Evolutionary conservation across 805 yeast genomes (phyloP), one percentile per base, ranked within the genome.

Genomic region (Yarrowia bubula): DNA sequence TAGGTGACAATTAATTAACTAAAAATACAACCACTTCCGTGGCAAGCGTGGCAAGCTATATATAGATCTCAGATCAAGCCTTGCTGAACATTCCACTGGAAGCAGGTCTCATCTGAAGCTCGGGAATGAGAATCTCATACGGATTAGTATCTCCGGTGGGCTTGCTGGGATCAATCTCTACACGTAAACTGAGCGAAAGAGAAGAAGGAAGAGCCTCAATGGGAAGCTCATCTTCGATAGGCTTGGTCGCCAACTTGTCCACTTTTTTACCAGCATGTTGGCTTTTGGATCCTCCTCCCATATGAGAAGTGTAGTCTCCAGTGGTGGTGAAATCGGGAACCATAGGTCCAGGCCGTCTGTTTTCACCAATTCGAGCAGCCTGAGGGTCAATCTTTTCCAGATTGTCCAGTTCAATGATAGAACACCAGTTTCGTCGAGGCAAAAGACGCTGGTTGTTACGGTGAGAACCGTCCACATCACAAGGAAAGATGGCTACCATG

Each of bases 121-220:
- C 67, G 14, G 98, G 97, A 66, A 92, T 83, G 62, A 87, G 76
- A 50, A 90, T 74, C 70, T 87, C 88, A 75, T 90, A 92, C 42
- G 80, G 86, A 31, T 80, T 79, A 0, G 93, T 86, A 33, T 79
- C 75, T 33, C 89, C 84, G 3, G 77, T 73, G 0, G 76, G 68
- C 66, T 84, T 80, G 2, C 68, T 69, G 13, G 79, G 79, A 67
- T 89, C 86, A 58, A 80, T 80, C 73, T 92, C 97, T 47, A 90
- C 88, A 70, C 87, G 91, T 41, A 92, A 75, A 0, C 90, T 84
- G 3, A 90, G 84, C 4, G 88, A 84, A 48, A 92, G 74, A 8
- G 90, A 81, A 51, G 64, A 33, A 83, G 41, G 39, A n/a, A 58
- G 83, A 8, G 76, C 75, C 13, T 81, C 80, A 7, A 86, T 76